Percentiles rank a stretch among this genome's conserved stretches.
Evolutionary conservation across 495 filamentous ascomycete genomes (phyloP).

Genomic region (Penicillium waksmanii): DNA sequence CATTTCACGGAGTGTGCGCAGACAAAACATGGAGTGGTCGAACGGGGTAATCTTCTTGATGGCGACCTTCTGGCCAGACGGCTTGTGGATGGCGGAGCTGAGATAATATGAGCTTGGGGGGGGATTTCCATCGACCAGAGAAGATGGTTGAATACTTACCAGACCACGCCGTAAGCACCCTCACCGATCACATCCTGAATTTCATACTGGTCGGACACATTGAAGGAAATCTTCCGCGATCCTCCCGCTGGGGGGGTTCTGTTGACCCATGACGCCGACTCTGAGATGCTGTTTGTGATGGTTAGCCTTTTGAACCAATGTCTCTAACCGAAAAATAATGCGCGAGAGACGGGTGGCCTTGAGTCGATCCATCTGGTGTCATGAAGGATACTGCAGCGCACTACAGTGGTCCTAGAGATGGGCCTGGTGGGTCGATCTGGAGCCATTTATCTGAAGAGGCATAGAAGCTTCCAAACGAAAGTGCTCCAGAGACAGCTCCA

Average conservation of each 20-base stretch:
- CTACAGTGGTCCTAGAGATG: no score
- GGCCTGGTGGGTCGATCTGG: no score
- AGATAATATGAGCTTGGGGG: constrained; percentile 30
- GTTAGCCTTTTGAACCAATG: not conserved
- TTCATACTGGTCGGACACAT: constrained; percentile 99
- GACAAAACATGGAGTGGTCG: constrained; percentile 99
- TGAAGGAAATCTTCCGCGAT: constrained; percentile 99
- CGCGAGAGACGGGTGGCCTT: not conserved
- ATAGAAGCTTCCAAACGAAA: no score
- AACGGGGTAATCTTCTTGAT: constrained; percentile 99
- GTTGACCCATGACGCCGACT: constrained; percentile 49
- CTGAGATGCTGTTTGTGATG: not conserved
- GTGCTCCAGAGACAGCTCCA: no score
- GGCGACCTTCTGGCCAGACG: constrained; percentile 96
- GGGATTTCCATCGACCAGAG: not conserved
- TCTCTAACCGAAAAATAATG: not conserved
- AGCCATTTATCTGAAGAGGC: no score
- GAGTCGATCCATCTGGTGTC: not conserved
- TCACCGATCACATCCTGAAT: constrained; percentile 99
- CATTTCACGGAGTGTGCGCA: constrained; percentile 98
- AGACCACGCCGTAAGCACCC: constrained; percentile 98
- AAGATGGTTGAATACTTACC: constrained; percentile 59
- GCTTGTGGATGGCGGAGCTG: constrained; percentile 97
- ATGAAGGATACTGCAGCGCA: not conserved
- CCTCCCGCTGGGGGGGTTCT: constrained; percentile 49